Evolutionary conservation across 2,329 filamentous ascomycete genomes (phyloP).

Genomic region (Colletotrichum sp.): DNA sequence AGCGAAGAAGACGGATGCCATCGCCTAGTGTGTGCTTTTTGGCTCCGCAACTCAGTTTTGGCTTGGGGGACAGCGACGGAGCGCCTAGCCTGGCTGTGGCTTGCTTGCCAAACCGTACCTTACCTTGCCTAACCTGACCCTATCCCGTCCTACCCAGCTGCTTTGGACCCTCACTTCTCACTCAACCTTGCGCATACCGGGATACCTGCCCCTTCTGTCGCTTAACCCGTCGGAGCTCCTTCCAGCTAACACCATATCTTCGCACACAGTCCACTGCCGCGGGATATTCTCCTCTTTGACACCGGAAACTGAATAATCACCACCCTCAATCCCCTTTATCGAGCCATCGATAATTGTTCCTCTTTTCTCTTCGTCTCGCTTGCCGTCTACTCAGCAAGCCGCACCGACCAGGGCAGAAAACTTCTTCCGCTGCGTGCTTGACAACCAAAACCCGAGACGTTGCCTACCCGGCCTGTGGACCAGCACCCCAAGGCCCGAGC

Average conservation of each 20-base stretch:
- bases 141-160: neutral
- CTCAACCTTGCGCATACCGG: conserved; percentile 7
- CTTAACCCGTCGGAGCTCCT: conserved; percentile 18
- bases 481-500: conserved; percentile 22
- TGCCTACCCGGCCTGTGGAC: conserved; percentile 20
- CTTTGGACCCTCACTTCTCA: conserved; percentile 11
- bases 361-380: neutral
- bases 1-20: neutral
- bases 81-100: neutral
- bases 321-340: neutral
- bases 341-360: neutral
- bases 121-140: neutral
- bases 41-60: neutral
- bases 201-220: conserved; percentile 17
- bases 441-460: conserved; percentile 5
- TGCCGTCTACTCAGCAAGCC: neutral
- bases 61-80: neutral
- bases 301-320: neutral
- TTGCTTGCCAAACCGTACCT: neutral
- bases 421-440: neutral
- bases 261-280: neutral
- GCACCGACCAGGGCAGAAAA: neutral
- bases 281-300: neutral
- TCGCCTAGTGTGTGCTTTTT: neutral
- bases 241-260: conserved; percentile 6